Evolutionary conservation across 2,329 filamentous ascomycete genomes (phyloP).

Genomic region (Bisporella sp.): DNA sequence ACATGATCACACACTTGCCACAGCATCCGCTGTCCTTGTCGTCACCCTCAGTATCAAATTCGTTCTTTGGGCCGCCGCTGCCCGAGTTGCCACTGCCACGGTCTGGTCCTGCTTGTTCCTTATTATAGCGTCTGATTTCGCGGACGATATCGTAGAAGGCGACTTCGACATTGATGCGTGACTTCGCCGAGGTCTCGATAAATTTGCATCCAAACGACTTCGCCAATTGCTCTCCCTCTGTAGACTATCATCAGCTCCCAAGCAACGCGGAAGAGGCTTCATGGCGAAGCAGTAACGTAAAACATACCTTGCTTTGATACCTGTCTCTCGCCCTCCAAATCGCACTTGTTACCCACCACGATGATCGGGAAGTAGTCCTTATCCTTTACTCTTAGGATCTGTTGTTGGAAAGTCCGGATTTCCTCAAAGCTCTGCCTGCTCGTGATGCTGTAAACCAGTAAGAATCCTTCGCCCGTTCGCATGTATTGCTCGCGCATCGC

Average conservation of each 20-base stretch:
- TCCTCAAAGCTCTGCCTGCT: slow-evolving; percentile 97
- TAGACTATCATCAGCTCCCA: slow-evolving; percentile 1
- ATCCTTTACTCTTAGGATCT: slow-evolving; percentile 97
- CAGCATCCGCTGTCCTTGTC: slow-evolving; percentile 68
- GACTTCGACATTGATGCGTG: slow-evolving; percentile 95
- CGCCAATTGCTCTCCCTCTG: slow-evolving; percentile 86
- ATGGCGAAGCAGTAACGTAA: neutral
- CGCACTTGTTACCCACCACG: slow-evolving; percentile 98
- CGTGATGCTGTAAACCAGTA: slow-evolving; percentile 97
- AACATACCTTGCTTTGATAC: slow-evolving; percentile 83
- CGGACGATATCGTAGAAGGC: slow-evolving; percentile 98
- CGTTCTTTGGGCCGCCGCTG: slow-evolving; percentile 47
- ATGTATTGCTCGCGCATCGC: slow-evolving; percentile 99
- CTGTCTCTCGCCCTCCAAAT: slow-evolving; percentile 87
- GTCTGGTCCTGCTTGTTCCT: slow-evolving; percentile 83
- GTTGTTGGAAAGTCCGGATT: slow-evolving; percentile 97
- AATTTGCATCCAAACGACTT: slow-evolving; percentile 92
- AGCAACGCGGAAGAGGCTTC: neutral
- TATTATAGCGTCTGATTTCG: slow-evolving; percentile 97
- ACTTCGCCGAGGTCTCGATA: slow-evolving; percentile 98
- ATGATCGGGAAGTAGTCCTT: slow-evolving; percentile 99
- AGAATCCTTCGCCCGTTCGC: slow-evolving; percentile 95
- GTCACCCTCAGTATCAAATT: slow-evolving; percentile 72
- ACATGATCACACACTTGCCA: slow-evolving; percentile 83
- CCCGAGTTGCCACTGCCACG: slow-evolving; percentile 57